Conservation (phyloP, 2,329 filamentous ascomycete genomes). For the Alternaria dauci region DNA sequence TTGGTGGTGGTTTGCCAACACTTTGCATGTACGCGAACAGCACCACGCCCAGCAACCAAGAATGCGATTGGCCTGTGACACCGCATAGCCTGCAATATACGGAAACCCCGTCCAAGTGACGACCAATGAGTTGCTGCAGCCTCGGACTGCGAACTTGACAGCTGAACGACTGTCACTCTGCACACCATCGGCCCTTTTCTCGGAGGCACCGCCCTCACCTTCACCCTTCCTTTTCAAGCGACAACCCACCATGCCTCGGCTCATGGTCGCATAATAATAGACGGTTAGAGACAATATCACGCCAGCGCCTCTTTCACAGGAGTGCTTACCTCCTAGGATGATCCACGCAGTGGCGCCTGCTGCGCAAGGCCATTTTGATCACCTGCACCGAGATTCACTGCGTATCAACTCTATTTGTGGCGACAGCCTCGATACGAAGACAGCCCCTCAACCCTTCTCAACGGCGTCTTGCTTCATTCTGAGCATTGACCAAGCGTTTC, state of each 20-base stretch:
- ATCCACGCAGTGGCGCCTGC: constrained; percentile 3
- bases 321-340: constrained; percentile 1
- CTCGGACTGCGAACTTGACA: constrained; percentile 1
- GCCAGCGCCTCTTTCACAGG: constrained; percentile 5
- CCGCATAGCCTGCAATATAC: not conserved
- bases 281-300: constrained; percentile 1
- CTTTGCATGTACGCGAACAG: constrained; percentile 4
- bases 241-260: constrained; percentile 4
- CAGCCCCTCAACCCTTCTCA: not conserved
- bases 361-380: not conserved
- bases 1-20: constrained; percentile 2
- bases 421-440: not conserved
- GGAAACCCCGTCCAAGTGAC: not conserved
- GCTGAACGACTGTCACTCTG: constrained; percentile 3
- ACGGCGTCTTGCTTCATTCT: not conserved
- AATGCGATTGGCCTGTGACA: constrained; percentile 3
- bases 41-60: not conserved
- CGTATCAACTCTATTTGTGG: not conserved
- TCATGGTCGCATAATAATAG: constrained; percentile 4
- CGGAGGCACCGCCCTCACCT: not conserved
- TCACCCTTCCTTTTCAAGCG: not conserved
- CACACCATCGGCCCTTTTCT: constrained; percentile 10
- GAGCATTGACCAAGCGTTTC: constrained; percentile 18
- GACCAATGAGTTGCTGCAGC: constrained; percentile 1
- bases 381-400: constrained; percentile 2